Evolutionary conservation across 441 rosid genomes (phyloP).

Genomic region (Omphalea diandra): DNA sequence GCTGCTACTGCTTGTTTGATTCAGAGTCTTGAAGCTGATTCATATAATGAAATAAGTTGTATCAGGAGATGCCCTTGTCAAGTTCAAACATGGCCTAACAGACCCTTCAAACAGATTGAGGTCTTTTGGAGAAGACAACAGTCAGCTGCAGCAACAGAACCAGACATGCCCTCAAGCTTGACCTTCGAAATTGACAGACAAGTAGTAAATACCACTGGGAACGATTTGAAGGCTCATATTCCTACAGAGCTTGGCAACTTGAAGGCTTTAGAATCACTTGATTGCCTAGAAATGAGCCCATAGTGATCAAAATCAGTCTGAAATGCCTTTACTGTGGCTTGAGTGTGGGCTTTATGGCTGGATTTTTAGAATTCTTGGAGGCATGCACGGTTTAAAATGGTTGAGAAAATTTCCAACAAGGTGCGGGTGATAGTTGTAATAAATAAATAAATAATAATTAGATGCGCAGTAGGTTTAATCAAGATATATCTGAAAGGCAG

Average conservation of each 20-base stretch:
- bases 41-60: no score
- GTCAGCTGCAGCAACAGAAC: slow-evolving; percentile 22
- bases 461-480: not conserved
- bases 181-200: not conserved
- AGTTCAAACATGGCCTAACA: no score
- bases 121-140: slow-evolving; percentile 13
- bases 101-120: no score
- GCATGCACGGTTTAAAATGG: not conserved
- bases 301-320: not conserved
- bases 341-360: not conserved
- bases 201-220: slow-evolving; percentile 25
- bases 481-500: not conserved
- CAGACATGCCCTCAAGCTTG: slow-evolving; percentile 12
- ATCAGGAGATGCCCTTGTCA: not conserved
- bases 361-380: slow-evolving; percentile 14
- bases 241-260: slow-evolving; percentile 20
- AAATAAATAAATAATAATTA: not conserved
- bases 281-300: slow-evolving; percentile 27
- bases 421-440: not conserved
- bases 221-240: slow-evolving; percentile 25
- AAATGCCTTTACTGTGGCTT: not conserved
- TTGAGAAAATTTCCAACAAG: slow-evolving; percentile 1
- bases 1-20: no score
- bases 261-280: slow-evolving; percentile 26
- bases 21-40: no score